phyloP scores from a whole-genome alignment of 2,329 filamentous ascomycete species.

The Fonsecaea pedrosoi region DNA sequence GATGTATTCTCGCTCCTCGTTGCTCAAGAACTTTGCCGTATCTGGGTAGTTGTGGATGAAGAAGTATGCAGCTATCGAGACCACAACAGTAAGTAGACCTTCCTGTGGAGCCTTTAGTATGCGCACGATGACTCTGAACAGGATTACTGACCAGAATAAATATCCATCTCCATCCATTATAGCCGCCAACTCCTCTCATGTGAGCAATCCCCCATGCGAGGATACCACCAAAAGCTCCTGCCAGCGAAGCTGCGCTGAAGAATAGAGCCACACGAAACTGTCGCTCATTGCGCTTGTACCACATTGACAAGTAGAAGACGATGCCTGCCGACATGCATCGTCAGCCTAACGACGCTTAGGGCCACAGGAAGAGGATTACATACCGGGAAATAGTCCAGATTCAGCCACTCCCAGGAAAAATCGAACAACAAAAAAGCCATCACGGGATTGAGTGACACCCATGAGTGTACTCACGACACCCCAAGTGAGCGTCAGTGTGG shows the following conservation, averaged over 20 bases:
- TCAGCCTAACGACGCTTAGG: background rate
- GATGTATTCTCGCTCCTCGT: slow-evolving; percentile 64
- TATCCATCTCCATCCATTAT: slow-evolving; percentile 68
- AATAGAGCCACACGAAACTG: slow-evolving; percentile 67
- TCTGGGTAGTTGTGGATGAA: slow-evolving; percentile 53
- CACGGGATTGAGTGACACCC: slow-evolving; percentile 51
- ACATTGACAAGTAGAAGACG: slow-evolving; percentile 66
- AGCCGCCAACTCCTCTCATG: slow-evolving; percentile 55
- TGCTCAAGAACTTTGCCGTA: slow-evolving; percentile 50
- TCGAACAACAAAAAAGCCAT: slow-evolving; percentile 37
- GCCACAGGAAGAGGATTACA: slow-evolving; percentile 35
- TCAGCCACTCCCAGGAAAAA: slow-evolving; percentile 54
- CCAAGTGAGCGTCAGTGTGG: slow-evolving; percentile 47
- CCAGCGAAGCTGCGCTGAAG: slow-evolving; percentile 64
- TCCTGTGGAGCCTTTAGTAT: slow-evolving; percentile 48
- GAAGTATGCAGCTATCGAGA: slow-evolving; percentile 47
- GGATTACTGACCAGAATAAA: slow-evolving; percentile 59
- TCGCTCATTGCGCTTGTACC: slow-evolving; percentile 66
- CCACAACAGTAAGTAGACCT: slow-evolving; percentile 72
- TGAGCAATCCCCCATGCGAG: slow-evolving; percentile 62
- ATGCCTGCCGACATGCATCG: slow-evolving; percentile 50
- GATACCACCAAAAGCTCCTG: slow-evolving; percentile 67
- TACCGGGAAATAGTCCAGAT: slow-evolving; percentile 50
- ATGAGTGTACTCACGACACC: slow-evolving; percentile 59
- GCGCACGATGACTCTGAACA: background rate